phyloP scores from a whole-genome alignment of 495 filamentous ascomycete genomes.

The Aspergillus sparsus region DNA sequence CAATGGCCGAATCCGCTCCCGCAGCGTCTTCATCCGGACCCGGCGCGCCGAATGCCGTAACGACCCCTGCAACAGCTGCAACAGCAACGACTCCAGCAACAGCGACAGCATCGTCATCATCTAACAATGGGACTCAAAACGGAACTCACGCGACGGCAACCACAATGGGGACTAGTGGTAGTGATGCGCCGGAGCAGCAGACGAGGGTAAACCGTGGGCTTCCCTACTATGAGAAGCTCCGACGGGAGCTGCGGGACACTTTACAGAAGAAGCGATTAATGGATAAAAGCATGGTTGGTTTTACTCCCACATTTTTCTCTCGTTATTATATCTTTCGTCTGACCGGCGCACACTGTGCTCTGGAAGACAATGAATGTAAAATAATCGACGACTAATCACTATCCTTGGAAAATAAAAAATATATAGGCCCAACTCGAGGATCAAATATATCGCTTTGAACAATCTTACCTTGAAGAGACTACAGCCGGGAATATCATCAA shows the following conservation, averaged over 20 bases:
- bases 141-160: no score
- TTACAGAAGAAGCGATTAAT: slow-evolving; percentile 66
- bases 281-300: slow-evolving; percentile 63
- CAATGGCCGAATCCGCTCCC: slow-evolving; percentile 37
- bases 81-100: slow-evolving; percentile 2
- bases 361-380: not conserved
- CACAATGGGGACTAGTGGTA: slow-evolving; percentile 2
- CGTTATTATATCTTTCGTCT: not conserved
- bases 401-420: not conserved
- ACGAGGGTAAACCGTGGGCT: slow-evolving; percentile 45
- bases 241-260: slow-evolving; percentile 66
- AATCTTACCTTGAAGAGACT: slow-evolving; percentile 87
- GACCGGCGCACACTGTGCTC: not conserved
- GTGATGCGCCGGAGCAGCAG: slow-evolving; percentile 12
- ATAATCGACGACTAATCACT: not conserved
- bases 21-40: slow-evolving; percentile 14
- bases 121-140: not conserved
- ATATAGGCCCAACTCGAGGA: slow-evolving; percentile 69
- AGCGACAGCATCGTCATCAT: slow-evolving; percentile 9
- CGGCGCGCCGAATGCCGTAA: slow-evolving; percentile 11
- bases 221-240: slow-evolving; percentile 73
- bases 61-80: slow-evolving; percentile 16
- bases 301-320: not conserved
- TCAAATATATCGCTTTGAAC: slow-evolving; percentile 79
- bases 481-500: slow-evolving; percentile 92